Conservation (phyloP, 768 basidiomycete species). For the Leccinum olivaceopallidum region DNA sequence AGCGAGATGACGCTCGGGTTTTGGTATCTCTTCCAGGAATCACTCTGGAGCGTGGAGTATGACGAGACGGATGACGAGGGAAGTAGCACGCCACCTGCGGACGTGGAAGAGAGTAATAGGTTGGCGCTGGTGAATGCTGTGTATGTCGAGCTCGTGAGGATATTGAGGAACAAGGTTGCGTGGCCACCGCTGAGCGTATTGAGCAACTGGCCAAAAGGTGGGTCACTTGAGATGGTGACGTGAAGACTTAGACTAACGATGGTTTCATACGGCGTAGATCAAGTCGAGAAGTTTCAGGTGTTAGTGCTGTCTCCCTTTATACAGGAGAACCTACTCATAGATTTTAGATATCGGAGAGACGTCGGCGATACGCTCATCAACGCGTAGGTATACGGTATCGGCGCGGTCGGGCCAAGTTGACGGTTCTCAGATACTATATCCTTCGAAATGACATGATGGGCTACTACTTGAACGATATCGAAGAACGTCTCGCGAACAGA, state of each 20-base stretch:
- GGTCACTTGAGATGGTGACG: slow-evolving; percentile 14
- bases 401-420: slow-evolving; percentile 7
- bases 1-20: slow-evolving; percentile 87
- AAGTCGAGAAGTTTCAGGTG: slow-evolving; percentile 78
- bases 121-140: slow-evolving; percentile 67
- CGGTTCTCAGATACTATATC: slow-evolving; percentile 70
- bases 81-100: slow-evolving; percentile 17
- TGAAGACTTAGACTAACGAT: slow-evolving; percentile 7
- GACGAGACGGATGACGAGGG: slow-evolving; percentile 38
- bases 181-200: slow-evolving; percentile 56
- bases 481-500: slow-evolving; percentile 48
- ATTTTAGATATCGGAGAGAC: slow-evolving; percentile 72
- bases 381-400: slow-evolving; percentile 52
- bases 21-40: slow-evolving; percentile 91
- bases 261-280: slow-evolving; percentile 47
- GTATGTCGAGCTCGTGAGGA: slow-evolving; percentile 74
- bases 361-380: slow-evolving; percentile 88
- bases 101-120: slow-evolving; percentile 38
- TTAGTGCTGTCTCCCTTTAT: slow-evolving; percentile 36
- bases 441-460: slow-evolving; percentile 81
- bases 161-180: slow-evolving; percentile 69
- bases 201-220: slow-evolving; percentile 70
- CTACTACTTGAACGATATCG: slow-evolving; percentile 64
- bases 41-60: slow-evolving; percentile 70
- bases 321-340: slow-evolving; percentile 2